Percentiles rank a stretch among this genome's conserved stretches.
Conservation (phyloP, 2,329 filamentous ascomycete genomes). For the Metarhizium anisopliae region DNA sequence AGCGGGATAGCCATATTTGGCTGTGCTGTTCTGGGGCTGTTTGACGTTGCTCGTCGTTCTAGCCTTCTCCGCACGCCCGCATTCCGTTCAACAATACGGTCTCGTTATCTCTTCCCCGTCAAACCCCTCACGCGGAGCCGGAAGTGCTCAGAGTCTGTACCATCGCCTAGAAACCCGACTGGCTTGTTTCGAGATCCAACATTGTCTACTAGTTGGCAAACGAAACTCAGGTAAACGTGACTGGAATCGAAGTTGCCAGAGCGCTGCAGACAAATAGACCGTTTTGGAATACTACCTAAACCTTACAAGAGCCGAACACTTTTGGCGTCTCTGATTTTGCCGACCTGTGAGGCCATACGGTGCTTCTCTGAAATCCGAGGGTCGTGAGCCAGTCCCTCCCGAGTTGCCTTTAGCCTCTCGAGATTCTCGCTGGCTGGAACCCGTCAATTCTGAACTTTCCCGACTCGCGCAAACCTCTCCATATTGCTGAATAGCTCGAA, state of each 20-base stretch:
- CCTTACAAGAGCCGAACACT: background rate
- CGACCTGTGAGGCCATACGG: background rate
- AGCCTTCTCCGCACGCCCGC: slow-evolving; percentile 3
- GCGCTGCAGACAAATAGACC: background rate
- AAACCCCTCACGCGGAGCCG: background rate
- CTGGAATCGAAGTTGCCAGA: background rate
- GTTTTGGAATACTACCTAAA: background rate
- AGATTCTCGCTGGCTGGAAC: background rate
- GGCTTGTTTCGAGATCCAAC: background rate
- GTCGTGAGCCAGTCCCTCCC: background rate
- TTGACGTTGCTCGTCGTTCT: background rate
- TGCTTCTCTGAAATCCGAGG: background rate
- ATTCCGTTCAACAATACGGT: slow-evolving; percentile 4
- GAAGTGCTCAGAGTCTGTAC: background rate
- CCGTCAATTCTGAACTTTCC: background rate
- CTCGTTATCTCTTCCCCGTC: background rate
- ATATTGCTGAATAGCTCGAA: background rate
- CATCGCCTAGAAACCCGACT: background rate
- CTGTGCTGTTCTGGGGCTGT: background rate
- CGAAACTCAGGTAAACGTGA: background rate
- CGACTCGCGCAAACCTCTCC: background rate
- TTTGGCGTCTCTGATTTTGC: background rate
- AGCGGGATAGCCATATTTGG: background rate
- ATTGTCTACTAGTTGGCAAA: background rate
- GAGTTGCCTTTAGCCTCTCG: background rate